Evolutionary conservation across 2,329 filamentous ascomycete species (phyloP).

Genomic region (Alternaria gansuensis): DNA sequence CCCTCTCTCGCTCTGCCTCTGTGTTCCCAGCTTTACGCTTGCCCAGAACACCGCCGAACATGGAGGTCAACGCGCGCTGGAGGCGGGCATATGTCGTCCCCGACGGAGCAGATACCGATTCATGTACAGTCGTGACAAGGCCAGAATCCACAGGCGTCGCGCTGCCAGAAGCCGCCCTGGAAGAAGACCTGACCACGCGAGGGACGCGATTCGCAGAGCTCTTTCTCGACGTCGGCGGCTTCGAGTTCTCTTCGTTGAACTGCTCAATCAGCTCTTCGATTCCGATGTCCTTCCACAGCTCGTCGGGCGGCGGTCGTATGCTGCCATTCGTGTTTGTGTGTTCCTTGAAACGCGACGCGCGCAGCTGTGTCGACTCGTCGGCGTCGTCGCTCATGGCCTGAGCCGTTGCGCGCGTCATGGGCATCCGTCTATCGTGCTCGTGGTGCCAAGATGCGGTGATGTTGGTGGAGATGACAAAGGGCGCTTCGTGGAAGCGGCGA

Average conservation of each 20-base stretch:
- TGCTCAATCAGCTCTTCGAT: conserved; percentile 39
- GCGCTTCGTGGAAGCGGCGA: conserved; percentile 8
- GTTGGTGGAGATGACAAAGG: background rate
- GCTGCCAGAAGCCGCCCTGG: conserved; percentile 9
- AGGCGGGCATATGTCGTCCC: conserved; percentile 44
- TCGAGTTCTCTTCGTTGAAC: conserved; percentile 38
- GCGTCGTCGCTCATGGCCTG: conserved; percentile 30
- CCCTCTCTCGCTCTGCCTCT: conserved; percentile 31
- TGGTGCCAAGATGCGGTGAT: background rate
- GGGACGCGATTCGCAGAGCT: conserved; percentile 13
- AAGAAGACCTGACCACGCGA: conserved; percentile 6
- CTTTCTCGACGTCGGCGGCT: conserved; percentile 24
- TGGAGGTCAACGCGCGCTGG: conserved; percentile 37
- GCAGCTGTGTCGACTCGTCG: conserved; percentile 33
- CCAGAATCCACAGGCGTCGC: conserved; percentile 10
- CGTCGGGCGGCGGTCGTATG: conserved; percentile 45
- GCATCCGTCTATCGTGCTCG: conserved; percentile 11
- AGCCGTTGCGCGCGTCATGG: conserved; percentile 18
- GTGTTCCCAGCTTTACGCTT: conserved; percentile 44
- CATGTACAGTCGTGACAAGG: conserved; percentile 14
- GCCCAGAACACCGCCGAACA: conserved; percentile 40
- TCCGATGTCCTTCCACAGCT: conserved; percentile 40
- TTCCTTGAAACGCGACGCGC: conserved; percentile 42
- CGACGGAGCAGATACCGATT: conserved; percentile 13
- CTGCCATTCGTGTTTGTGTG: conserved; percentile 43